These are phyloP conservation scores for Coelastrella sp. DNA, from an alignment of 139 green algal genomes.

Conservation along the genomic window DNA sequence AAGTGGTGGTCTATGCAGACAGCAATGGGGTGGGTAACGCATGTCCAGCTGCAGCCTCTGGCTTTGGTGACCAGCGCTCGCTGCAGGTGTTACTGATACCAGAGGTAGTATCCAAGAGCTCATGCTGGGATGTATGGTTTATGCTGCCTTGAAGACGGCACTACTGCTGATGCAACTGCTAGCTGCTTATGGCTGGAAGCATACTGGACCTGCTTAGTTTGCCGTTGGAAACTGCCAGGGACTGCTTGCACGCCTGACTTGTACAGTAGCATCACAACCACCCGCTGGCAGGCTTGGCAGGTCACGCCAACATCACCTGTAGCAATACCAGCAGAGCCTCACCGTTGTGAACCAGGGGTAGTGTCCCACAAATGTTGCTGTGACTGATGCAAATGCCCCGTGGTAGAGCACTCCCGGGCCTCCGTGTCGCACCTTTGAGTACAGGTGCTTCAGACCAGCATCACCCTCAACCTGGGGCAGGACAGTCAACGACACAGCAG, in stretches of 20 bases:
- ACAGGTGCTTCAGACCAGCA: constrained; percentile 69
- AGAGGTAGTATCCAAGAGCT: too few relatives aligned
- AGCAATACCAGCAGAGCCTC: background rate
- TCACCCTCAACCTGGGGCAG: constrained; percentile 80
- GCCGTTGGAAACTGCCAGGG: too few relatives aligned
- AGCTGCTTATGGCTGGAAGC: too few relatives aligned
- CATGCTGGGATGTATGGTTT: too few relatives aligned
- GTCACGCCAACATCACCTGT: background rate
- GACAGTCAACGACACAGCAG: background rate
- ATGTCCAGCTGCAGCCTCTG: too few relatives aligned
- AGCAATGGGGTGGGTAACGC: background rate
- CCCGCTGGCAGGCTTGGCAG: background rate
- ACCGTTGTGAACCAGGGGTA: constrained; percentile 84
- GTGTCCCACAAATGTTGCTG: constrained; percentile 89
- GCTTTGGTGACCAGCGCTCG: too few relatives aligned
- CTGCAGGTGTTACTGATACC: too few relatives aligned
- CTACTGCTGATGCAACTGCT: too few relatives aligned
- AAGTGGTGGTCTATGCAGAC: background rate
- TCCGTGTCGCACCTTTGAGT: constrained; percentile 72
- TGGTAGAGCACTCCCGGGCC: constrained; percentile 89
- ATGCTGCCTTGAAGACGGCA: too few relatives aligned
- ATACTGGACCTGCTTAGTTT: too few relatives aligned
- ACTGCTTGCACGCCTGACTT: too few relatives aligned
- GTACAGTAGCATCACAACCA: background rate
- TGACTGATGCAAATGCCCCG: constrained; percentile 80